These are phyloP conservation scores for Wickerhamiella qilinensis DNA, from an alignment of 805 yeast genomes.

Conservation along the genomic window DNA sequence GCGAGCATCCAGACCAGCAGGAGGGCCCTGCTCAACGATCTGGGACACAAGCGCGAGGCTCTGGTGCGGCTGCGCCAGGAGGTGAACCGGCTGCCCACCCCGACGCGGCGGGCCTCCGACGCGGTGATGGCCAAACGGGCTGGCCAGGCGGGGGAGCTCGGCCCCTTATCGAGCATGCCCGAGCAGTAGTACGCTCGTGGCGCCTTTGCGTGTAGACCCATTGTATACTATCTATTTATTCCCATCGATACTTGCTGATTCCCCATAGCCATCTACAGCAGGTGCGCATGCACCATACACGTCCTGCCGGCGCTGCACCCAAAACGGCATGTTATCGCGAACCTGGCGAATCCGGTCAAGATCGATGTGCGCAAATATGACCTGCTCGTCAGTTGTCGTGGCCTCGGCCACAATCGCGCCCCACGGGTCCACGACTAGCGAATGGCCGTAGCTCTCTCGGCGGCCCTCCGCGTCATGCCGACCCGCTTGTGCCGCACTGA, in stretches of 20 bases:
- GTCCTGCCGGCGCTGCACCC: conserved; percentile 52
- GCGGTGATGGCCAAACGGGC: too few relatives aligned
- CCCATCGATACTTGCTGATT: too few relatives aligned
- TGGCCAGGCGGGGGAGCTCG: too few relatives aligned
- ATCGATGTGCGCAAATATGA: conserved; percentile 58
- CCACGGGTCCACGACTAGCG: conserved; percentile 84
- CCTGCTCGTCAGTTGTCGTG: conserved; percentile 65
- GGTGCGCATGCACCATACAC: conserved; percentile 21
- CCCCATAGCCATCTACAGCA: too few relatives aligned
- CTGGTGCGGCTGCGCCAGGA: conserved; percentile 1
- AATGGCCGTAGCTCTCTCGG: conserved; percentile 73
- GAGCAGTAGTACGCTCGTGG: too few relatives aligned
- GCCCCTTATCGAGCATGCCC: too few relatives aligned
- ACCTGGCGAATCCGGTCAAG: conserved; percentile 37
- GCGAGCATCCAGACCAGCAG: conserved; percentile 6
- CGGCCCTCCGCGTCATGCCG: conserved; percentile 48
- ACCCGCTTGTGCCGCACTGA: conserved; percentile 84
- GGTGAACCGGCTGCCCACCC: not conserved
- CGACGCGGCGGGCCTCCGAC: too few relatives aligned
- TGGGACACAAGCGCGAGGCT: conserved; percentile 1
- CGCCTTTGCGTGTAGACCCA: too few relatives aligned
- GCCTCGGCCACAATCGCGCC: conserved; percentile 67
- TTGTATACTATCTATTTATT: too few relatives aligned
- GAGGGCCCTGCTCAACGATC: conserved; percentile 5
- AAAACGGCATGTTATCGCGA: conserved; percentile 54